Evolutionary conservation across 192 early-diverging fungal species (phyloP), one percentile per base, ranked within the genome.

Genomic region (Ambispora gerdemannii): DNA sequence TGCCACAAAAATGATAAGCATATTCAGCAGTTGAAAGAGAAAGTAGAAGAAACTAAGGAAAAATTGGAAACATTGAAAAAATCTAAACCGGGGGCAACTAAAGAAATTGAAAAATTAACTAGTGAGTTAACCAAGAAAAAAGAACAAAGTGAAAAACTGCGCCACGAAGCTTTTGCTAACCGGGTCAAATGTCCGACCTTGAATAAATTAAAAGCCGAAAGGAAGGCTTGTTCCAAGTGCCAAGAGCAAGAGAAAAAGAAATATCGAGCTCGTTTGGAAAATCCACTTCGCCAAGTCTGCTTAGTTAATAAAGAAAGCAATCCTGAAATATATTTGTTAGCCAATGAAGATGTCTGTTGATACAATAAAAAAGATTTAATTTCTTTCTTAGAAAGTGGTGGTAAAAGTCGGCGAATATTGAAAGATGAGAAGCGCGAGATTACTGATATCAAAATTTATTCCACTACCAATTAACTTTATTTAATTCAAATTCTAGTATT

Each of bases 291-390:
- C 4, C 60, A 36, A 33, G 30, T 62, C 1, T 3, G 60, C 27
- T 33, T 62, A 34, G 60, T 62, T 33, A 36, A 62, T 62, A 34
- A 62, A 20, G 30, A 62, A 33, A 15, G 3, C 1, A 62, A 62
- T 1, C 60, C 60, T 3, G 60, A 62, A 36, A 62, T 62, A 33
- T 62, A 62, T 31, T 20, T 62, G 35, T 62, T 62, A 33, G 31
- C 60, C 60, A 1, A 62, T 1, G 60, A 32, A n/a, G 60, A 62
- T 62, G 60, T 34, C 15, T 62, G 60, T 15, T 62, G 60, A 62
- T 62, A 62, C 22, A 62, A 62, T 24, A 62, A 62, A 62, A 62
- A 62, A 62, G 60, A 62, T 62, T 62, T 62, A 32, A 32, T 11
- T 33, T 1, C 1, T 30, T 62, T 33, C 31, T 62, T 62, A 22